A percentile compares a stretch with the other conserved stretches of the same genome.
phyloP scores from a whole-genome alignment of 345 rosid species.

The Murraya koenigii region DNA sequence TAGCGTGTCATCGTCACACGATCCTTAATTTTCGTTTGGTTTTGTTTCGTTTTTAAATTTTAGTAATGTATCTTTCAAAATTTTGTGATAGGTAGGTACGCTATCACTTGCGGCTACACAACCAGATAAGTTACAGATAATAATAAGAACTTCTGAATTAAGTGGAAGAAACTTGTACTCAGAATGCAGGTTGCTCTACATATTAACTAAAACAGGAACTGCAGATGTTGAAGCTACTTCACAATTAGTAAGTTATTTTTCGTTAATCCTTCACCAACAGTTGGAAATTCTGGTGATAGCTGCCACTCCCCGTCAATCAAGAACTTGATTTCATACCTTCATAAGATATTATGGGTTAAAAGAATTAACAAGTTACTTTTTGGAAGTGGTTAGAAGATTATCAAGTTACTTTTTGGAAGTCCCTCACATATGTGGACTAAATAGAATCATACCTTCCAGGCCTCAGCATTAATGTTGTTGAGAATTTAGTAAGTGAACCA shows the following conservation, averaged over 20 bases:
- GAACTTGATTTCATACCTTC: slow-evolving; percentile 92
- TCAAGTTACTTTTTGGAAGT: not conserved
- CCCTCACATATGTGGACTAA: not conserved
- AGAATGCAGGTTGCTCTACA: not conserved
- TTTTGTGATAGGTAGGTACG: no score
- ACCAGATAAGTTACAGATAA: not conserved
- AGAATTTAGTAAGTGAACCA: slow-evolving; percentile 65
- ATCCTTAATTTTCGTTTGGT: no score
- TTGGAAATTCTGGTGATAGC: slow-evolving; percentile 69
- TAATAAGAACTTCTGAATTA: not conserved
- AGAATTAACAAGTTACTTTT: not conserved
- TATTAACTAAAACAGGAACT: not conserved
- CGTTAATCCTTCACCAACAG: slow-evolving; percentile 65
- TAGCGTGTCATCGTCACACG: no score
- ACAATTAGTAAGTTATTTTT: slow-evolving; percentile 70
- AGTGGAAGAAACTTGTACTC: not conserved
- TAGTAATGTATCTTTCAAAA: no score
- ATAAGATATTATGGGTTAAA: slow-evolving; percentile 1
- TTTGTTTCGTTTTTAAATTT: no score
- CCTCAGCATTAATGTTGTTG: slow-evolving; percentile 64
- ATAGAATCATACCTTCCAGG: slow-evolving; percentile 67
- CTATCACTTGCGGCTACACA: not conserved
- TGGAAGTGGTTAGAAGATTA: slow-evolving; percentile 3
- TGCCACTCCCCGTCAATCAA: slow-evolving; percentile 92
- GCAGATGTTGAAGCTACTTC: slow-evolving; percentile 33